Base-by-base conservation (phyloP, 2,329 filamentous ascomycete species). In the Botrytis porri region DNA sequence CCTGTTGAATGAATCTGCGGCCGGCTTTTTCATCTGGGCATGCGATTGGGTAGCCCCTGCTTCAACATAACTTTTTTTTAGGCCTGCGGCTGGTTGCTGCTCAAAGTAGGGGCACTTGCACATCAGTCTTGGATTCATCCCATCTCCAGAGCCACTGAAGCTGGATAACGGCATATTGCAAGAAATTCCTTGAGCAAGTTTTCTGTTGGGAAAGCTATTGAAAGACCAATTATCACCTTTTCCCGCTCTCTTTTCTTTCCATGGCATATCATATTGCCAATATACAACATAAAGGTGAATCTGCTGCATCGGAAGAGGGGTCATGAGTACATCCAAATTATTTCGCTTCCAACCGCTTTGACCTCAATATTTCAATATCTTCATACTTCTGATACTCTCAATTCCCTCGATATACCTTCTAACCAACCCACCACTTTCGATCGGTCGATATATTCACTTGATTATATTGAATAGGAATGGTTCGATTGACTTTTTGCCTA, bases 391-490 rank as follows among this genome's bases (percentile, higher is more conserved):
- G 14, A 57, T 54, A 16, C 25, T 29, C 51, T 57, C 51, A 57
- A 57, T 57, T 29, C 25, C 9, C 37, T 57, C 48, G 25, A 67
- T 16, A 67, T 57, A 62, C 25, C 20, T 71, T 41, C 29, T 35
- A 54, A 39, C 32, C 22, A 63, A 25, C 32, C 37, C 57, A 41
- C 32, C 69, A 71, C 45, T 43, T 37, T 64, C n/a, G n/a, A 51
- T 51, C 65, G 41, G n/a, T 7, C 65, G 18, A 48, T 41, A 71
- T 41, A 71, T 71, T 71, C 69, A 71, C 59, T 71, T n/a, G 63
- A 12, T 18, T 37, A 25, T 20, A 32, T 54, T 16, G 59, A 25
- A 39, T 22, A 39, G 14, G 37, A 64, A 54, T 71, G 32, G 41
- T 71, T 64, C 43, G 54, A 71, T 64, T 64, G 59, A 71, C 39